Evolutionary conservation across 257 asterid species (phyloP).

Genomic region (Solanum piurae): DNA sequence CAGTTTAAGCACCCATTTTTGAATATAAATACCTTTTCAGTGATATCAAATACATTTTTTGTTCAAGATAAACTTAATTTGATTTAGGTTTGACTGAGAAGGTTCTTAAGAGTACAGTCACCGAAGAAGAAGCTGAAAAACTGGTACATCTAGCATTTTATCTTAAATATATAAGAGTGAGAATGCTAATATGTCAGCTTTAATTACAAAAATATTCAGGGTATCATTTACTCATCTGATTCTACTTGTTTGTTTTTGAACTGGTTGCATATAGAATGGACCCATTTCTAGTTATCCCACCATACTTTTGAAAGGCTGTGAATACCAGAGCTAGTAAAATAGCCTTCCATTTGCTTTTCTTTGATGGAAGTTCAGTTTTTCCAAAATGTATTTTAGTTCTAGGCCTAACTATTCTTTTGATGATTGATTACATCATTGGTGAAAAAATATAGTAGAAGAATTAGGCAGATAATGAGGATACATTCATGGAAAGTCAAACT

Average conservation of each 20-base stretch:
- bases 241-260: not conserved
- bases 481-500: not conserved
- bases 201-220: not conserved
- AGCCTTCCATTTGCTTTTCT: not conserved
- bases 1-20: not conserved
- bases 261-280: not conserved
- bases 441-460: not conserved
- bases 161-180: not conserved
- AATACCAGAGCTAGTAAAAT: not conserved
- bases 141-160: constrained; percentile 40
- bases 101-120: constrained; percentile 69
- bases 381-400: not conserved
- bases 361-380: not conserved
- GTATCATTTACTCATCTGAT: not conserved
- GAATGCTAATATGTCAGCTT: not conserved
- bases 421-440: not conserved
- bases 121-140: constrained; percentile 77
- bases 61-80: not conserved
- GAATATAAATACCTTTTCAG: not conserved
- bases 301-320: not conserved
- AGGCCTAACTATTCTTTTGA: not conserved
- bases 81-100: constrained; percentile 66
- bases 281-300: not conserved
- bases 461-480: not conserved
- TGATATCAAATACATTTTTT: not conserved